These are phyloP conservation scores for Hypoxylon sp. DNA, from an alignment of 2,329 filamentous ascomycete species.

Conservation along the genomic window DNA sequence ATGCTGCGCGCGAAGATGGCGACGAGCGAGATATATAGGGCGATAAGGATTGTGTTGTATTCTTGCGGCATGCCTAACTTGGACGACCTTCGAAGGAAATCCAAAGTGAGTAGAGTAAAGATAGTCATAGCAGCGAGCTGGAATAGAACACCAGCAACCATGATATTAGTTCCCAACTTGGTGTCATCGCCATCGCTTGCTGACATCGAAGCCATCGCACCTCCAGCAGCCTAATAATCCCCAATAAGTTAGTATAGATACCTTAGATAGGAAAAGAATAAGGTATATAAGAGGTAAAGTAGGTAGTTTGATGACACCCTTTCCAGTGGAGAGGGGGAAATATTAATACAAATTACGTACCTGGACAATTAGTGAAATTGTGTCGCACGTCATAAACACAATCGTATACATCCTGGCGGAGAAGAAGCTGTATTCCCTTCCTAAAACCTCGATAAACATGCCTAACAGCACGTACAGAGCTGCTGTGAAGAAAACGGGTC, in stretches of 20 bases:
- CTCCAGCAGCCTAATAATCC: slow-evolving; percentile 58
- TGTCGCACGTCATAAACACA: slow-evolving; percentile 63
- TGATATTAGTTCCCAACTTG: slow-evolving; percentile 61
- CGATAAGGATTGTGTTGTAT: slow-evolving; percentile 51
- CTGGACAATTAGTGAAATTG: slow-evolving; percentile 63
- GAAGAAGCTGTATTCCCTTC: slow-evolving; percentile 60
- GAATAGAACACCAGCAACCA: slow-evolving; percentile 66
- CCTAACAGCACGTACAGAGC: slow-evolving; percentile 66
- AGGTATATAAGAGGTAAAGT: neutral
- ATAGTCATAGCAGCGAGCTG: slow-evolving; percentile 65
- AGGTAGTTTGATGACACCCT: neutral
- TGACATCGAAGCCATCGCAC: slow-evolving; percentile 60
- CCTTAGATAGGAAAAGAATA: neutral
- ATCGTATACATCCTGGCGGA: slow-evolving; percentile 61
- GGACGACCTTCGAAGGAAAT: slow-evolving; percentile 57
- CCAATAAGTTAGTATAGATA: slow-evolving; percentile 7
- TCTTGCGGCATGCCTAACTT: slow-evolving; percentile 53
- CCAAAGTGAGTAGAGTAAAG: slow-evolving; percentile 58
- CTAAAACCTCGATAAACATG: slow-evolving; percentile 61
- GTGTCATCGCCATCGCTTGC: slow-evolving; percentile 56
- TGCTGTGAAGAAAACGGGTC: slow-evolving; percentile 66
- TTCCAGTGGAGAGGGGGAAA: neutral
- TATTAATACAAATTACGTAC: slow-evolving; percentile 10
- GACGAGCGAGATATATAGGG: slow-evolving; percentile 60
- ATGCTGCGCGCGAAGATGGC: slow-evolving; percentile 64